Conservation (phyloP, 495 filamentous ascomycete species). For the Aeminium ludgeri region DNA sequence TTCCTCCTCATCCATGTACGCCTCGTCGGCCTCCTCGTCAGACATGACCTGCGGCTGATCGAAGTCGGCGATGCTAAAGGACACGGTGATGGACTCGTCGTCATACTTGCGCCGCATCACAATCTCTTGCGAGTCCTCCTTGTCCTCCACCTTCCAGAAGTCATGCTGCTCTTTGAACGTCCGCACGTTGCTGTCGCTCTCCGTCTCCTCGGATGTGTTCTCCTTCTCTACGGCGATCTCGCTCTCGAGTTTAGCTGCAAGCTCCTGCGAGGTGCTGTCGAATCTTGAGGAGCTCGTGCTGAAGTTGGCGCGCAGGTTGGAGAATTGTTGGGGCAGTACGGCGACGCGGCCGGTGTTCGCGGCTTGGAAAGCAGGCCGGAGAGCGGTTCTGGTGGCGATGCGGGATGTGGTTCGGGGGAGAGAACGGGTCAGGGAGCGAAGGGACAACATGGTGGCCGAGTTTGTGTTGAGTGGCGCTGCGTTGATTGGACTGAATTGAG, state of each 20-base stretch:
- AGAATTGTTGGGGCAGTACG: background rate
- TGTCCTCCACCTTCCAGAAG: slow-evolving; percentile 58
- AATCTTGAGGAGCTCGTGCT: slow-evolving; percentile 4
- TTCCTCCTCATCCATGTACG: slow-evolving; percentile 27
- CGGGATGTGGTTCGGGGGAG: slow-evolving; percentile 10
- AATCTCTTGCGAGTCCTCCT: slow-evolving; percentile 71
- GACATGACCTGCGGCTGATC: slow-evolving; percentile 50
- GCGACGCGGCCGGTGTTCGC: slow-evolving; percentile 1
- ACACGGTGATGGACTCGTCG: slow-evolving; percentile 78
- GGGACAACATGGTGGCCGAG: slow-evolving; percentile 12
- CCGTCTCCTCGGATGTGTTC: slow-evolving; percentile 30
- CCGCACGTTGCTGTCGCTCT: slow-evolving; percentile 44
- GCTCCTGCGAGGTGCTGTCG: slow-evolving; percentile 44
- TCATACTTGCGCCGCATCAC: slow-evolving; percentile 64
- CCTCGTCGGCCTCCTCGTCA: slow-evolving; percentile 29
- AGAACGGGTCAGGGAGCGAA: slow-evolving; percentile 10
- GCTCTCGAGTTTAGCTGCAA: slow-evolving; percentile 58
- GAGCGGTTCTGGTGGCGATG: slow-evolving; percentile 6
- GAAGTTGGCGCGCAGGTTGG: slow-evolving; percentile 4
- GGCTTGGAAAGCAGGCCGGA: background rate
- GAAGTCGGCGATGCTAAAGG: slow-evolving; percentile 87
- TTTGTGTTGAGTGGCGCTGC: no score
- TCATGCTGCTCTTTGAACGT: slow-evolving; percentile 56
- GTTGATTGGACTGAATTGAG: no score
- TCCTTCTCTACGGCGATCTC: slow-evolving; percentile 55